Conservation (phyloP, 2,329 filamentous ascomycete genomes). For the Gnomoniopsis smithogilvyi region DNA sequence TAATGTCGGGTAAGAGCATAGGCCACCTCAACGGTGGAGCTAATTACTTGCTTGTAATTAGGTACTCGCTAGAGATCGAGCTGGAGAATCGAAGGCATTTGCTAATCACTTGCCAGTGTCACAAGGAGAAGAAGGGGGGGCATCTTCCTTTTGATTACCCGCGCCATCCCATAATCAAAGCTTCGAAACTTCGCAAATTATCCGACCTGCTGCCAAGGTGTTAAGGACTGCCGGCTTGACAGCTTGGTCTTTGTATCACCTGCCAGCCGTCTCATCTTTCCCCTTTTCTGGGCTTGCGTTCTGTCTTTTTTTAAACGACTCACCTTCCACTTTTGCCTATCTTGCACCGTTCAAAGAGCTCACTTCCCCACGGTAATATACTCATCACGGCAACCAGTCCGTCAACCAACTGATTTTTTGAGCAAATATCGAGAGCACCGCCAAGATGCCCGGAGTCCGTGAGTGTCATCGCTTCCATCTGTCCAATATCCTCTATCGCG, state of each 20-base stretch:
- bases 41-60: background rate
- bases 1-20: background rate
- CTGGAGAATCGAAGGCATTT: background rate
- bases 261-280: background rate
- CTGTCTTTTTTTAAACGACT: background rate
- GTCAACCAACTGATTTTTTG: background rate
- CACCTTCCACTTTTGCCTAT: background rate
- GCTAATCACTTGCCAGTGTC: background rate
- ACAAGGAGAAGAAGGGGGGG: background rate
- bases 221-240: background rate
- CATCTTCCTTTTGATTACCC: conserved; percentile 11
- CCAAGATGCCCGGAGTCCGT: conserved; percentile 53
- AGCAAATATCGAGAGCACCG: conserved; percentile 15
- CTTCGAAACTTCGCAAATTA: conserved; percentile 14
- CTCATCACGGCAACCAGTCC: background rate
- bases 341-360: background rate
- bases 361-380: background rate
- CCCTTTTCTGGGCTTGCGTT: background rate
- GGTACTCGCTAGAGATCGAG: background rate
- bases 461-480: conserved; percentile 28
- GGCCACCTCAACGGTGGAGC: background rate
- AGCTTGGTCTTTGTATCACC: conserved; percentile 13
- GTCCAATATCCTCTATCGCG: background rate
- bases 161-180: conserved; percentile 14
- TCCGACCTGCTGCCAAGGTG: conserved; percentile 1